Conservation (phyloP, 352 stramenopile species). For the Globisporangium megalacanthum region DNA sequence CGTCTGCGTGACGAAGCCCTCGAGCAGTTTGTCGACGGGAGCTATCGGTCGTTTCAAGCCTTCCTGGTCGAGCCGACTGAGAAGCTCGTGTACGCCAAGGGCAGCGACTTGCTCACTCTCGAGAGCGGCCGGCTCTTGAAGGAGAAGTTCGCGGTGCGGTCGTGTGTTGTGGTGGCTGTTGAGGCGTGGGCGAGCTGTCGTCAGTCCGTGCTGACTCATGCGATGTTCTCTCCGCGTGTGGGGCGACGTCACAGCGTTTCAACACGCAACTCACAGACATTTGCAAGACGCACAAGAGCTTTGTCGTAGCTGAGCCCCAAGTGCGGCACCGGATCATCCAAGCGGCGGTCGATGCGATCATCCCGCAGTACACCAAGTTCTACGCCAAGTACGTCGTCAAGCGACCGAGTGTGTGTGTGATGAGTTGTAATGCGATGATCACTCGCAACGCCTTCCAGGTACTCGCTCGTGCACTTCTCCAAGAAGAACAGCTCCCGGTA, state of each 20-base stretch:
- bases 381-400: slow-evolving; percentile 75
- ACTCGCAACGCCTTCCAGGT: slow-evolving; percentile 30
- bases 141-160: slow-evolving; percentile 82
- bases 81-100: slow-evolving; percentile 85
- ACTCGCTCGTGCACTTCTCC: slow-evolving; percentile 89
- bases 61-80: slow-evolving; percentile 75
- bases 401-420: background rate
- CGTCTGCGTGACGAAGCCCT: slow-evolving; percentile 84
- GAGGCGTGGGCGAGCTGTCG: background rate
- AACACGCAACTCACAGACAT: slow-evolving; percentile 72
- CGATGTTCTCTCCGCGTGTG: too few relatives aligned
- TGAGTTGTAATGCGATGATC: background rate
- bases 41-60: slow-evolving; percentile 55
- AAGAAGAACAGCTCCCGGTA: slow-evolving; percentile 89
- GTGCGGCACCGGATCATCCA: slow-evolving; percentile 82
- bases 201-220: background rate
- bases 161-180: background rate
- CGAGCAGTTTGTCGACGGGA: slow-evolving; percentile 78
- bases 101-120: slow-evolving; percentile 76
- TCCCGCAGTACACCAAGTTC: slow-evolving; percentile 88
- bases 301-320: slow-evolving; percentile 83
- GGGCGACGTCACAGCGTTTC: slow-evolving; percentile 37
- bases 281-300: slow-evolving; percentile 53
- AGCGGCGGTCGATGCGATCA: slow-evolving; percentile 78
- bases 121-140: slow-evolving; percentile 90